Evolutionary conservation across 352 stramenopile genomes (phyloP), one percentile per base, ranked within the genome.

Genomic region (Halophytophthora polymorphica): DNA sequence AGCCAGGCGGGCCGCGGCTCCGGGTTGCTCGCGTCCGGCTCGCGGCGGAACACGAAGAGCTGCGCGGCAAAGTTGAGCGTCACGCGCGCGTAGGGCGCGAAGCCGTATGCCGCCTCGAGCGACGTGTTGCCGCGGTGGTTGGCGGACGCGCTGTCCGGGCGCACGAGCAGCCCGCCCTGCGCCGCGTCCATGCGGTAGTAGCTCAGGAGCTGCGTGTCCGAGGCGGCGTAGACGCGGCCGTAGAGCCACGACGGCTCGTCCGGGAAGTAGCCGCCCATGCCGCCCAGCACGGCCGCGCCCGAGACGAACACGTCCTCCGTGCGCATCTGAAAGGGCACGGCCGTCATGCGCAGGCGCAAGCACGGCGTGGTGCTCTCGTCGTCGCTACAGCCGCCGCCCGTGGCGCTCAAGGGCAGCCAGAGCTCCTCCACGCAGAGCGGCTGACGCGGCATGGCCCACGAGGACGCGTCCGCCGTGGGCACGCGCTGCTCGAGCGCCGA

Each of bases 181-280:
- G 79, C 87, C 6, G 69, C 58, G 11, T 76, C 61, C 79, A 92
- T 93, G 45, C 77, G 75, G n/a, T 81, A 91, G 61, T 93, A 93
- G 40, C 71, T 88, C 23, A 83, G 52, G 61, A 93, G 61, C 25
- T 66, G 64, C n/a, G 76, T 80, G 31, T 83, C 68, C 0, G 80
- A 90, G 18, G 67, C 61, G 2, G 81, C 86, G 46, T 81, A 91
- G 13, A 89, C 77, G 18, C 77, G 61, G 11, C 79, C 81, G 23
- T 92, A 94, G 0, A 85, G 50, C 60, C 61, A 88, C 10, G 75
- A 85, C 17, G 77, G 56, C 21, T 78, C 64, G 29, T 76, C 61
- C 0, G 73, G 65, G 37, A 77, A 92, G 45, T 87, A 90, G 10
- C 77, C 79, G 18, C 68, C 83, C 79, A 94, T 91, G 34, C 81